Percentiles rank a stretch among this genome's conserved stretches.
Conservation (phyloP, 1,284 basidiomycete species). For the Leccinum fallax region DNA sequence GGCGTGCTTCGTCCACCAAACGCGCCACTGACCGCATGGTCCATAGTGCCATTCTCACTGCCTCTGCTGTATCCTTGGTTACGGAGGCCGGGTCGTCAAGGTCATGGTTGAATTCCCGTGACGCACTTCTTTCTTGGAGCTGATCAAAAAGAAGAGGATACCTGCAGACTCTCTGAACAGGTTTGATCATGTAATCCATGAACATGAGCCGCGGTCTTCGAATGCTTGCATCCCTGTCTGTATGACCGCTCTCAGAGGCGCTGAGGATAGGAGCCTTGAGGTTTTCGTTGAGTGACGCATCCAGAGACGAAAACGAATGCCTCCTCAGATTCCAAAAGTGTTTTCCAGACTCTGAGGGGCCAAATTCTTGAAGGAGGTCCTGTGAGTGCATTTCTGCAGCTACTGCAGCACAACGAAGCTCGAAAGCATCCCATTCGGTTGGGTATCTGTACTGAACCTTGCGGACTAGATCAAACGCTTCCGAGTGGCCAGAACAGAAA, state of each 20-base stretch:
- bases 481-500: slow-evolving; percentile 84
- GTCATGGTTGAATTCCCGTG: slow-evolving; percentile 34
- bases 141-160: slow-evolving; percentile 88
- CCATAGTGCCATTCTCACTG: slow-evolving; percentile 54
- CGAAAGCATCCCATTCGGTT: slow-evolving; percentile 80
- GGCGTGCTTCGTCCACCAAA: slow-evolving; percentile 64
- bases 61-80: slow-evolving; percentile 27
- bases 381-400: slow-evolving; percentile 43
- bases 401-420: slow-evolving; percentile 67
- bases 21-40: slow-evolving; percentile 63
- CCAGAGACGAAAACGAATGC: slow-evolving; percentile 37
- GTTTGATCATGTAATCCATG: slow-evolving; percentile 87
- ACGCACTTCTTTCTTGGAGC: slow-evolving; percentile 49
- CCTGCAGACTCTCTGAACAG: slow-evolving; percentile 87
- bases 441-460: slow-evolving; percentile 60
- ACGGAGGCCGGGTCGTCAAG: slow-evolving; percentile 2
- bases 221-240: slow-evolving; percentile 11
- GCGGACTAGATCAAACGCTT: slow-evolving; percentile 74
- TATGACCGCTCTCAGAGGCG: slow-evolving; percentile 33
- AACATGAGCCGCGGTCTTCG: slow-evolving; percentile 54
- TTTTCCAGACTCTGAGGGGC: slow-evolving; percentile 19
- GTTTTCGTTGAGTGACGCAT: slow-evolving; percentile 30
- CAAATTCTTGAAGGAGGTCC: slow-evolving; percentile 4
- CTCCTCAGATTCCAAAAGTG: slow-evolving; percentile 27
- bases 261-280: slow-evolving; percentile 29